Evolutionary conservation across 306 rosid genomes (phyloP).

Genomic region (Arachis stenosperma): DNA sequence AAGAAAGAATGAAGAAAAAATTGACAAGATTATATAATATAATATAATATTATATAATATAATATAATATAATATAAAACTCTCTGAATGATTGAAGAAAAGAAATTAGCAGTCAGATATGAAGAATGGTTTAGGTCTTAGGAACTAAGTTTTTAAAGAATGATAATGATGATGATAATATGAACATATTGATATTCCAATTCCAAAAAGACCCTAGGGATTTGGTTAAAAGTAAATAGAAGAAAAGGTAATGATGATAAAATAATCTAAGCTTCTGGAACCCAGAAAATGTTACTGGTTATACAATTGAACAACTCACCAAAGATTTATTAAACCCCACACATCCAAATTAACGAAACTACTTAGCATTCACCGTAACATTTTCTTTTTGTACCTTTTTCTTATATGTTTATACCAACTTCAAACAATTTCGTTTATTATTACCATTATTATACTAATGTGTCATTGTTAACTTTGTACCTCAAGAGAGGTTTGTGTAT

Average conservation of each 20-base stretch:
- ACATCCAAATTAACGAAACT: slow-evolving; percentile 37
- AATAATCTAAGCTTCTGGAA: slow-evolving; percentile 46
- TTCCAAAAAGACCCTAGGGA: slow-evolving; percentile 10
- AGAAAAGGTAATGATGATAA: slow-evolving; percentile 3
- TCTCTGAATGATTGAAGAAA: background rate
- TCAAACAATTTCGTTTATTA: background rate
- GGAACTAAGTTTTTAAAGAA: background rate
- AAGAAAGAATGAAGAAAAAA: background rate
- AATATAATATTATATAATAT: background rate
- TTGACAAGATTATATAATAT: too few species aligned
- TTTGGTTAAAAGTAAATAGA: background rate
- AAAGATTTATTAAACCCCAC: background rate
- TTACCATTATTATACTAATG: too few species aligned
- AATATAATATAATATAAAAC: background rate
- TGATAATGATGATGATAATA: slow-evolving; percentile 6
- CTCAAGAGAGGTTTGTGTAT: too few species aligned
- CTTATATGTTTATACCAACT: slow-evolving; percentile 37
- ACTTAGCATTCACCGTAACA: slow-evolving; percentile 27
- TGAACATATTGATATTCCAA: slow-evolving; percentile 23
- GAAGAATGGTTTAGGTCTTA: slow-evolving; percentile 11
- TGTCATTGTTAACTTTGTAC: too few species aligned
- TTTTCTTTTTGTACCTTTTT: background rate
- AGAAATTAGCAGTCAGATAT: slow-evolving; percentile 8
- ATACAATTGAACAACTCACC: slow-evolving; percentile 41
- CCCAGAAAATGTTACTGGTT: slow-evolving; percentile 20